Evolutionary conservation across 2,329 filamentous ascomycete genomes (phyloP), one percentile per base, ranked within the genome.

Genomic region (Diaporthe helianthi): DNA sequence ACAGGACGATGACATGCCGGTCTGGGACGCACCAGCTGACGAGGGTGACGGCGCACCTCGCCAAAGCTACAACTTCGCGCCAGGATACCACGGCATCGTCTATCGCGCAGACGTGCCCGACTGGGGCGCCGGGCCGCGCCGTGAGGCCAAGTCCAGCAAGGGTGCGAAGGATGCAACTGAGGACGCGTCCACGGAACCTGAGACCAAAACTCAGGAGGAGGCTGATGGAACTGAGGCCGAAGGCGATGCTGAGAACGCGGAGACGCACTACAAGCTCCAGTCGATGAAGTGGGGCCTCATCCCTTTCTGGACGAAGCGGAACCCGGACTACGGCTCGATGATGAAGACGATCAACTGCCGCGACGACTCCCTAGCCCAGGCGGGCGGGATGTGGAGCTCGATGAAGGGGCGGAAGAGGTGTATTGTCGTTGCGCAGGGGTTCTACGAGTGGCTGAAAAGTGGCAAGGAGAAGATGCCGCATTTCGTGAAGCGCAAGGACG

Each of bases 211-310:
- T 26, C 63, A 71, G n/a, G 47, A 44, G 26, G 64, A 67, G 38
- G 1, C 33, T n/a, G 26, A n/a, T 2, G 33, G 7, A 6, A 5
- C 12, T 0, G 31, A 31, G 19, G 26, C 46, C 7, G 46, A 24
- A 1, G 46, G 2, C n/a, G 29, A 5, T 6, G 38, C n/a, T 19
- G 47, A 55, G 24, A 36, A 19, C 36, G 41, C 75, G 33, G 78
- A 81, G 69, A 84, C 85, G 12, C 89, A 82, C 73, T 97, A 97
- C 82, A 95, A 92, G 79, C 83, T 99, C 10, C 94, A 98, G 78
- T 86, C 90, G 2, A 98, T 98, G 92, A 95, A 93, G 85, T 99
- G 96, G 96, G 96, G 95, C 0, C 85, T 99, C 8, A 85, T 98
- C 17, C 95, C 96, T 0, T 97, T 91, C 79, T 98, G 95, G 95